Evolutionary conservation across 2,329 filamentous ascomycete genomes (phyloP), one percentile per base, ranked within the genome.

Genomic region (Sporothrix brunneoviolacea): DNA sequence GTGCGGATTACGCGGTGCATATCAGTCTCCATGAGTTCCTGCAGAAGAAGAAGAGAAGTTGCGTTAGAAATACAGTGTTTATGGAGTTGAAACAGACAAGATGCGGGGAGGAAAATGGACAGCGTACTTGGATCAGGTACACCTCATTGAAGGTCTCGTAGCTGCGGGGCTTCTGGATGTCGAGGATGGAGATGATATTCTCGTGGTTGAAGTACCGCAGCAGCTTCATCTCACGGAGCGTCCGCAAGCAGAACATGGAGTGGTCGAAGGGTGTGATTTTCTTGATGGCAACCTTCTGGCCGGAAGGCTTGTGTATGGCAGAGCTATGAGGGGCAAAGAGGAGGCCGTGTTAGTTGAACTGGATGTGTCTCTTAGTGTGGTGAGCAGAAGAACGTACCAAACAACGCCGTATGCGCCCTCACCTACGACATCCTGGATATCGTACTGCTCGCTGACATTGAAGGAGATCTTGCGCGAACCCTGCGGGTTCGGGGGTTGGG

Each of bases 211-310:
- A 98, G 73, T 98, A 97, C 63, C 93, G 82, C 63, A 98, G 75
- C 52, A 98, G 79, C 80, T 98, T 98, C 93, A 98, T 98, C 73
- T 98, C 93, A 69, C 93, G 90, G 59, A 98, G 76, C 1, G 93
- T 98, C 68, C 93, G 80, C 63, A 98, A 74, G 68, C 91, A 96
- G 77, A 96, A 96, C 91, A 96, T 96, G 67, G 90, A 95, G 69
- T 97, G 93, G 65, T 98, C 93, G 70, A 98, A 98, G 6, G 93
- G 93, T 0, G 91, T 97, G 64, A 98, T 98, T 80, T 98, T 98
- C 79, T 98, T 98, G 77, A 98, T 98, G 55, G 93, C 93, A 54
- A 98, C 93, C 73, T 97, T 97, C 71, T 98, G 93, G 56, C 90
- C 85, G 0, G 93, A 97, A 19, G 93, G 93, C 74, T 97, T 97